A percentile compares a stretch with the other conserved stretches of the same genome.
These are phyloP conservation scores for Annulohypoxylon truncatum DNA, from an alignment of 2,329 filamentous ascomycete species.

Conservation along the genomic window DNA sequence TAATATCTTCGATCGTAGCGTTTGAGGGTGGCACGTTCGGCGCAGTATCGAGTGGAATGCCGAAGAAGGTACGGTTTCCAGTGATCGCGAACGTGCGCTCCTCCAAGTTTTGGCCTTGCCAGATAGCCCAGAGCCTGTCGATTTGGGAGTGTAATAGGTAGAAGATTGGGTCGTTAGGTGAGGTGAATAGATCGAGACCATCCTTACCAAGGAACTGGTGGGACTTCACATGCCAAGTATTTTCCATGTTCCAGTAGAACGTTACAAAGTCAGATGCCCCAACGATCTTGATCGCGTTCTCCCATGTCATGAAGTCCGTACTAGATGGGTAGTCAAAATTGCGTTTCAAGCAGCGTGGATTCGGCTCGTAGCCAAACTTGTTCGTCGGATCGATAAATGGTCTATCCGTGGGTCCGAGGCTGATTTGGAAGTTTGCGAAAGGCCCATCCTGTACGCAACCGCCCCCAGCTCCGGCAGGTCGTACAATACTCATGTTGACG, in stretches of 20 bases:
- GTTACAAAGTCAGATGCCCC: slow-evolving; percentile 7
- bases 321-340: slow-evolving; percentile 24
- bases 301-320: slow-evolving; percentile 28
- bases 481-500: slow-evolving; percentile 5
- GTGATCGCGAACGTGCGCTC: slow-evolving; percentile 23
- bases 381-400: slow-evolving; percentile 15
- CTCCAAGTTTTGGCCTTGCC: slow-evolving; percentile 33
- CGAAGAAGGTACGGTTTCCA: slow-evolving; percentile 34
- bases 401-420: slow-evolving; percentile 30
- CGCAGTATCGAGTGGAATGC: slow-evolving; percentile 29
- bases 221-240: slow-evolving; percentile 27
- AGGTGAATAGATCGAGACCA: slow-evolving; percentile 31
- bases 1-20: slow-evolving; percentile 27
- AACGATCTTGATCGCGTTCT: slow-evolving; percentile 25
- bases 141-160: slow-evolving; percentile 36
- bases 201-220: slow-evolving; percentile 34
- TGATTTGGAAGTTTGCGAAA: slow-evolving; percentile 28
- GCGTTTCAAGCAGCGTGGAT: slow-evolving; percentile 30
- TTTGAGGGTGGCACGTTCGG: slow-evolving; percentile 30
- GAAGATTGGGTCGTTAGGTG: slow-evolving; percentile 35
- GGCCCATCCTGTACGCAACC: slow-evolving; percentile 33
- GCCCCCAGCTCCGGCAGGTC: slow-evolving; percentile 28
- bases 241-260: slow-evolving; percentile 18
- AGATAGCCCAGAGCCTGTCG: slow-evolving; percentile 35
- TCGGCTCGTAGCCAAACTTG: slow-evolving; percentile 28